Evolutionary conservation across 495 filamentous ascomycete species (phyloP).

Genomic region (Xylaria curta): DNA sequence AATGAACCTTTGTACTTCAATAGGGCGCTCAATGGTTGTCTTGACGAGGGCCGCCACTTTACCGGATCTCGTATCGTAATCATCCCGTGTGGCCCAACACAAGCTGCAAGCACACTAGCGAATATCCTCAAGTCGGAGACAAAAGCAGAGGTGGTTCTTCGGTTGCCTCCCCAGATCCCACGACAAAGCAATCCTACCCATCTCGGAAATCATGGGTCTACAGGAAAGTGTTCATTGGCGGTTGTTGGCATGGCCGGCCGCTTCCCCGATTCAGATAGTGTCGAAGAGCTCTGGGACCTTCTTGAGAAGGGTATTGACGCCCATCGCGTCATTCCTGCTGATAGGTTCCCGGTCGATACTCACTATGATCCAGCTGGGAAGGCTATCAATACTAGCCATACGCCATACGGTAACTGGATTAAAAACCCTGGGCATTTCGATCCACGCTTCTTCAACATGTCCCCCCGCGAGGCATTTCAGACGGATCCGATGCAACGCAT

Average conservation of each 20-base stretch:
- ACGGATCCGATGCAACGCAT: slow-evolving; percentile 91
- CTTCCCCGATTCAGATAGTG: slow-evolving; percentile 71
- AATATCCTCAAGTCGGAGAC: slow-evolving; percentile 48
- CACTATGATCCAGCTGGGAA: slow-evolving; percentile 81
- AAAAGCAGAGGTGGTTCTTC: slow-evolving; percentile 48
- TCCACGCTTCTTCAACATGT: slow-evolving; percentile 93
- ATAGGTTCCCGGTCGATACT: slow-evolving; percentile 79
- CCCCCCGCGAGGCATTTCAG: slow-evolving; percentile 85
- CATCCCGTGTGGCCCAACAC: slow-evolving; percentile 59
- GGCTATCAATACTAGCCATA: slow-evolving; percentile 78
- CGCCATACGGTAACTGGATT: slow-evolving; percentile 88
- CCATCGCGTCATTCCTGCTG: slow-evolving; percentile 65
- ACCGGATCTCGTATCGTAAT: slow-evolving; percentile 55
- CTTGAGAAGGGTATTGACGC: slow-evolving; percentile 70
- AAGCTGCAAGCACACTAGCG: slow-evolving; percentile 51
- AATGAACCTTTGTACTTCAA: slow-evolving; percentile 63
- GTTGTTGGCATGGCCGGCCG: slow-evolving; percentile 81
- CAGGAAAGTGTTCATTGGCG: slow-evolving; percentile 59
- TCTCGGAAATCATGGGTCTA: slow-evolving; percentile 53
- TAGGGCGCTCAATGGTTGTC: slow-evolving; percentile 62
- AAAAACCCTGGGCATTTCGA: slow-evolving; percentile 87
- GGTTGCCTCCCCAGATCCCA: slow-evolving; percentile 41
- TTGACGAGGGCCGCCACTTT: slow-evolving; percentile 46
- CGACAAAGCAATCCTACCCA: slow-evolving; percentile 39
- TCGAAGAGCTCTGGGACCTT: slow-evolving; percentile 74